Base-by-base conservation (phyloP, 108 stramenopile species). In the Nannochloropsis salina region DNA sequence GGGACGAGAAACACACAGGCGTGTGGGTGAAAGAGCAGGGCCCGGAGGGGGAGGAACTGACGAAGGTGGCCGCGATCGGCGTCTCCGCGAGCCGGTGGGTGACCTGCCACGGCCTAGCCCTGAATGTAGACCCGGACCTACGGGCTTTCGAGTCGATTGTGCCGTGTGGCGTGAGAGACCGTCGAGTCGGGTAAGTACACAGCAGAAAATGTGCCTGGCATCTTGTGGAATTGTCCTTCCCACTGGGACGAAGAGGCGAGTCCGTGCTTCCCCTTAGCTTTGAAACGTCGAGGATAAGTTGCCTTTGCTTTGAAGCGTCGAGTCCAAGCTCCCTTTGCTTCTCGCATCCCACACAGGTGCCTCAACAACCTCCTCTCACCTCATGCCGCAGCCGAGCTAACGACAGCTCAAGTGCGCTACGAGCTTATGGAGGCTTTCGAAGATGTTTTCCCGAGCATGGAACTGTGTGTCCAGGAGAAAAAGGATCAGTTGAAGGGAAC, bases 101-200 rank as follows among this genome's bases (percentile, higher is more conserved):
- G 9, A 99, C 98, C 51, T 94, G 94, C 91, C 98, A 99, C 89
- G 98, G 98, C 42, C 84, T 99, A 42, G 95, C 97, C 47, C 90
- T 99, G 83, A 99, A 99, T 90, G 94, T 98, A 11, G 80, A 82
- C 81, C 94, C 95, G 1, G 91, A 97, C 87, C 83, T 97, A 85
- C 18, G 84, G 9, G 87, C 90, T 21, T 97, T 96, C 91, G 94
- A 96, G 84, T 91, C 90, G 5, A 93, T 93, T 42, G 90, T 93
- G n/a, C 92, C 92, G 2, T 93, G 93, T 79, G 95, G 86, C 42
- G 91, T 93, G 11, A 86, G 89, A 8, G 92, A 90, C 8, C 85
- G 82, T 9, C 93, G 93, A 8, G 96, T 96, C 15, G 80, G 83
- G 18, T 43, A 80, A 8, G 42, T 87, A 18, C 42, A 45, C 84